Conservation (phyloP, 495 filamentous ascomycete genomes). For the Neurospora sublineolata region DNA sequence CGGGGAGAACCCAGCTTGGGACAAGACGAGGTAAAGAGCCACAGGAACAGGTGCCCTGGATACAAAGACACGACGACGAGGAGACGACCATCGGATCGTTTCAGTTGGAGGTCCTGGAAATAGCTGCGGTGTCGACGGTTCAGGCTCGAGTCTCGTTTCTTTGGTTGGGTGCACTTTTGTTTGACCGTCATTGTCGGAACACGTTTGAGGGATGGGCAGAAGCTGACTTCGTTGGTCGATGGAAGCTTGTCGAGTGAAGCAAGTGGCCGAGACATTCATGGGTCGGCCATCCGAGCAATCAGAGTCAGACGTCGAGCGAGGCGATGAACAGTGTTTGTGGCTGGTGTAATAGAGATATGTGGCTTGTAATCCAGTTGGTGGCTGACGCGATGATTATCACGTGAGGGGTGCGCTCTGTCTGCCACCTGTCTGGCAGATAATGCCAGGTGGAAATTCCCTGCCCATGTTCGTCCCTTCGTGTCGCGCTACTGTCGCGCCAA, state of each 20-base stretch:
- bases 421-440: not conserved
- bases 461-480: not conserved
- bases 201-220: not conserved
- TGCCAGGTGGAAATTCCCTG: not conserved
- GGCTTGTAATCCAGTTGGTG: not conserved
- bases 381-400: not conserved
- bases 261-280: not conserved
- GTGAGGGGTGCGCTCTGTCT: not conserved
- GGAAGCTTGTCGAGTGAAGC: not conserved
- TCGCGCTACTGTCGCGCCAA: constrained; percentile 4
- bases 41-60: not conserved
- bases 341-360: not conserved
- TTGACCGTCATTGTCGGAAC: not conserved
- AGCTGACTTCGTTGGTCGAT: not conserved
- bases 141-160: not conserved
- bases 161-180: not conserved
- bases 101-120: not conserved
- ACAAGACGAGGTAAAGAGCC: not conserved
- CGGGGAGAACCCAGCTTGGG: not conserved
- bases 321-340: not conserved
- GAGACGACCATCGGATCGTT: not conserved
- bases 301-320: not conserved
- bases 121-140: not conserved
- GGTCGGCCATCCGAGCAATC: not conserved
- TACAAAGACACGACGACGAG: not conserved